These are phyloP conservation scores for Eucalyptus rudis DNA, from an alignment of 345 rosid species.

Conservation along the genomic window DNA sequence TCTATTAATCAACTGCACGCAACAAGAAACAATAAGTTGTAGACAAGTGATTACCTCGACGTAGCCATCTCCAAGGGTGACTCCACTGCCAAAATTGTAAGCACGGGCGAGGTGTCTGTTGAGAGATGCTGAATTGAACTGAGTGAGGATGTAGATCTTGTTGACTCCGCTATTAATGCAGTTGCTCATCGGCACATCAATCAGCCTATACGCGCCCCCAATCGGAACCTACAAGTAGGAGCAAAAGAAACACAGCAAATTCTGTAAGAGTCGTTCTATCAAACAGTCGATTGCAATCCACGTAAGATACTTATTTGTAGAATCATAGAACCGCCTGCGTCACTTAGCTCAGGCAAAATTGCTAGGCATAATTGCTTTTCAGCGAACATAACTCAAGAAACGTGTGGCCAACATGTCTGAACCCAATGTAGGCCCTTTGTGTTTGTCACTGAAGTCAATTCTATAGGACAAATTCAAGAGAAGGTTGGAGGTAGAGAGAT, in stretches of 20 bases:
- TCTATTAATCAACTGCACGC: neutral
- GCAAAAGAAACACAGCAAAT: neutral
- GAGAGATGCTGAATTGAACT: conserved; percentile 80
- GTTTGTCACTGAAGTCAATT: neutral
- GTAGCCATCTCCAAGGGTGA: conserved; percentile 75
- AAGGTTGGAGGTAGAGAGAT: neutral
- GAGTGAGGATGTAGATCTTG: conserved; percentile 93
- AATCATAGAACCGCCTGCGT: neutral
- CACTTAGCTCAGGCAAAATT: neutral
- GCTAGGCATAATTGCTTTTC: neutral
- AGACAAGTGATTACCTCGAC: conserved; percentile 40
- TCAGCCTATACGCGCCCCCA: conserved; percentile 90
- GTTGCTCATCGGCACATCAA: conserved; percentile 99
- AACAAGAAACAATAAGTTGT: neutral
- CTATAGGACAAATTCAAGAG: neutral
- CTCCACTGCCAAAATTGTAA: conserved; percentile 63
- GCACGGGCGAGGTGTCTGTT: conserved; percentile 87
- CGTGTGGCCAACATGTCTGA: neutral
- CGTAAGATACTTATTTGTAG: neutral
- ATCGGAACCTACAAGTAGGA: conserved; percentile 52
- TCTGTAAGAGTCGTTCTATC: neutral
- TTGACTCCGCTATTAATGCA: conserved; percentile 93
- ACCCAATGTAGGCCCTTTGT: neutral
- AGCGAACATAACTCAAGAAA: neutral
- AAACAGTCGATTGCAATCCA: neutral